A percentile compares a stretch with the other conserved stretches of the same genome.
Conservation (phyloP, 352 stramenopile genomes). For the Globisporangium yorkense region DNA sequence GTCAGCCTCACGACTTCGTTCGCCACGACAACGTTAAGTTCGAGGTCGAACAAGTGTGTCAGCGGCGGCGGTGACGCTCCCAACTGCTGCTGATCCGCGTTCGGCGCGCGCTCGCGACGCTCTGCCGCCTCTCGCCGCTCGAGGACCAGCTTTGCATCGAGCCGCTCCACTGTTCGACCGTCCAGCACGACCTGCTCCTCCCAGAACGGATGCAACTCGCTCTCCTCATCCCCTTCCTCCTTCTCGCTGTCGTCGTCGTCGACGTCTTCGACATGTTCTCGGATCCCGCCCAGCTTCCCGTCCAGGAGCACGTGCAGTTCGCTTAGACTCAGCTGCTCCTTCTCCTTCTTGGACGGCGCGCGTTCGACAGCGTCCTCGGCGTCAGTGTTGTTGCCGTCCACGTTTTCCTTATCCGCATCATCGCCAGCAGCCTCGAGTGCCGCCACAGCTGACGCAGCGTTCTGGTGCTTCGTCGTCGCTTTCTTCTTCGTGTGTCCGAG, state of each 20-base stretch:
- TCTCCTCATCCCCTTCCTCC: not conserved
- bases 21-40: conserved; percentile 13
- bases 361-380: conserved; percentile 18
- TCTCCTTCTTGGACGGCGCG: conserved; percentile 37
- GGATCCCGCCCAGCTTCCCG: conserved; percentile 7
- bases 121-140: conserved; percentile 33
- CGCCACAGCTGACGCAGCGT: not conserved
- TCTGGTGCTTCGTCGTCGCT: not conserved
- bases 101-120: conserved; percentile 12
- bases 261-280: not conserved
- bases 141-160: conserved; percentile 28
- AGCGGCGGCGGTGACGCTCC: not conserved
- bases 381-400: conserved; percentile 11
- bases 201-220: conserved; percentile 32
- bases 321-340: conserved; percentile 49
- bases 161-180: conserved; percentile 18
- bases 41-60: conserved; percentile 25
- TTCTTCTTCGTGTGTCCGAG: conserved; percentile 25
- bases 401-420: conserved; percentile 10
- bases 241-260: not conserved
- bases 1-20: conserved; percentile 2
- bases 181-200: conserved; percentile 34
- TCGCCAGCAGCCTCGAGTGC: no score
- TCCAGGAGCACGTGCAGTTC: conserved; percentile 41
- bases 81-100: not conserved